Percentiles rank a stretch among this genome's conserved stretches.
These are phyloP conservation scores for Tilletia setariae DNA, from an alignment of 1,284 basidiomycete genomes.

Conservation along the genomic window DNA sequence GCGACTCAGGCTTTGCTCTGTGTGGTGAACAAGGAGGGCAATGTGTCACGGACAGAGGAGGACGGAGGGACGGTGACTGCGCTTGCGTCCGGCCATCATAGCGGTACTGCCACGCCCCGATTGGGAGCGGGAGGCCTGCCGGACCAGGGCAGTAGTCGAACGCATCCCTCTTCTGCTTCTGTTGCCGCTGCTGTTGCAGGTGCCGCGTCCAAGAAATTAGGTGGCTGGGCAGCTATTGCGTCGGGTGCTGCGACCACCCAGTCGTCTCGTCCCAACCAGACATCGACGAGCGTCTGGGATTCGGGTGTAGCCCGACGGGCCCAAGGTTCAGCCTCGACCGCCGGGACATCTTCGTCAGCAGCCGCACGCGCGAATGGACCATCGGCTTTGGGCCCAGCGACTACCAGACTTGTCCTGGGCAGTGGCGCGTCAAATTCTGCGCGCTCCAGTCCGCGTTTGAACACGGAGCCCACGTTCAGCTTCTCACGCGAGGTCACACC, in stretches of 20 bases:
- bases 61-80: background rate
- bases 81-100: too few relatives aligned
- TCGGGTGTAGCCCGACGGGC: background rate
- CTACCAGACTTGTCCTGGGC: background rate
- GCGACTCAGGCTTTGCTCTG: background rate
- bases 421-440: background rate
- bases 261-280: background rate
- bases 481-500: background rate
- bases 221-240: conserved; percentile 10
- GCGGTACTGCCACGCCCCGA: too few relatives aligned
- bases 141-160: too few relatives aligned
- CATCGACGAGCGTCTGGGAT: conserved; percentile 13
- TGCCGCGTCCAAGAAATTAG: background rate
- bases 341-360: background rate
- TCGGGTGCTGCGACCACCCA: background rate
- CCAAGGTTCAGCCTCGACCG: background rate
- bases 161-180: background rate
- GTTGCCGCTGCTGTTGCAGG: background rate
- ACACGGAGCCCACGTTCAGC: background rate
- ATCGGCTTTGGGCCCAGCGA: background rate
- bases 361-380: background rate
- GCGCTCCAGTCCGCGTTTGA: background rate
- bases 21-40: background rate
- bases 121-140: background rate
- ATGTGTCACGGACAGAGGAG: conserved; percentile 5